Conservation (phyloP, 2,329 filamentous ascomycete species). For the Sporothrix pallida region DNA sequence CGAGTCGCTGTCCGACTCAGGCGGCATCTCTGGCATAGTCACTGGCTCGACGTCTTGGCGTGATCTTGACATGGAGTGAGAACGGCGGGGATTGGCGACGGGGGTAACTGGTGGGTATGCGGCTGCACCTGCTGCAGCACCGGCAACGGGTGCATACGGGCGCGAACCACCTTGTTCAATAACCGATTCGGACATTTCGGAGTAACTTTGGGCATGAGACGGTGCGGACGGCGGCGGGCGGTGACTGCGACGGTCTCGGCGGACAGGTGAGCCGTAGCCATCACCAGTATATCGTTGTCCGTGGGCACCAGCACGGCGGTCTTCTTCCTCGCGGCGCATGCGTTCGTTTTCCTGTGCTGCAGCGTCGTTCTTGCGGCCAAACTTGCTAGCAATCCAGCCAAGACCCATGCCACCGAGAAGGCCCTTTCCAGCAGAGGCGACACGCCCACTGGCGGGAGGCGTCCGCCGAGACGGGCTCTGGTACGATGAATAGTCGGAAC, state of each 20-base stretch:
- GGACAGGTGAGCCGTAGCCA: conserved; percentile 59
- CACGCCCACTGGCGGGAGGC: conserved; percentile 46
- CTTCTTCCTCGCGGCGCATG: conserved; percentile 54
- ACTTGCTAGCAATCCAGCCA: conserved; percentile 70
- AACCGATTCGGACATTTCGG: conserved; percentile 46
- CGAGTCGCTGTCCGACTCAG: conserved; percentile 56
- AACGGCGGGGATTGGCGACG: conserved; percentile 26
- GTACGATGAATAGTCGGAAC: conserved; percentile 66
- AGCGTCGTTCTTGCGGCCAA: conserved; percentile 61
- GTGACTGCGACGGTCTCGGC: conserved; percentile 47
- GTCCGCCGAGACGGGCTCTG: conserved; percentile 67
- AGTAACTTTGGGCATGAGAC: conserved; percentile 36
- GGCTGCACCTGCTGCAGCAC: conserved; percentile 20
- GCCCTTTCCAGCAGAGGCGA: conserved; percentile 59
- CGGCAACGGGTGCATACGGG: conserved; percentile 34
- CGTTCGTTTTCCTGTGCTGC: conserved; percentile 53
- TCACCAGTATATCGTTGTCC: conserved; percentile 71
- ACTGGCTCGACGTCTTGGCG: conserved; percentile 48
- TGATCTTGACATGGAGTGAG: conserved; percentile 49
- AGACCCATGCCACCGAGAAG: conserved; percentile 67
- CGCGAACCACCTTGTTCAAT: conserved; percentile 46
- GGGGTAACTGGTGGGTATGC: conserved; percentile 22
- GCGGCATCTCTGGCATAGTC: conserved; percentile 61
- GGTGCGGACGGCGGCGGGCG: conserved; percentile 39
- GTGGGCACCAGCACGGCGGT: conserved; percentile 63